Evolutionary conservation across 768 basidiomycete genomes (phyloP).

Genomic region (Lactifluus echinatus): DNA sequence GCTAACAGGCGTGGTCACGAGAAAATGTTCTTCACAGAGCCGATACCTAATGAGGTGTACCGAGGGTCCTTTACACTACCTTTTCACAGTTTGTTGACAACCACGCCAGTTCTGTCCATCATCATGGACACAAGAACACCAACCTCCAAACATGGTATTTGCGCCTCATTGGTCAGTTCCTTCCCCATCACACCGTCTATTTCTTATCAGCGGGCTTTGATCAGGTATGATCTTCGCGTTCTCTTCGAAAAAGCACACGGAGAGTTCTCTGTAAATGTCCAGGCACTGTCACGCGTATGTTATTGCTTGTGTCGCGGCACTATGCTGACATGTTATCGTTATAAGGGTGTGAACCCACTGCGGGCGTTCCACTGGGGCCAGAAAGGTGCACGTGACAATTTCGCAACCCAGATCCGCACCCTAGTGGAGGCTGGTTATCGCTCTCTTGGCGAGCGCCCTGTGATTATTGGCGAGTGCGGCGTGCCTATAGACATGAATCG

Average conservation of each 20-base stretch:
- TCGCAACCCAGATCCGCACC: conserved; percentile 68
- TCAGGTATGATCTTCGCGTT: conserved; percentile 86
- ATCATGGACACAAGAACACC: conserved; percentile 61
- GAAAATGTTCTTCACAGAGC: conserved; percentile 69
- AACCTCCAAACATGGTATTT: conserved; percentile 55
- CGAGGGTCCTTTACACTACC: background rate
- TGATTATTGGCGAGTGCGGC: conserved; percentile 88
- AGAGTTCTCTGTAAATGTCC: conserved; percentile 86
- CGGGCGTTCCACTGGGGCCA: conserved; percentile 87
- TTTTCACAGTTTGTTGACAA: background rate
- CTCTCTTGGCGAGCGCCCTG: conserved; percentile 71
- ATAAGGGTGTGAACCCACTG: conserved; percentile 76
- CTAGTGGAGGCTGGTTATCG: conserved; percentile 62
- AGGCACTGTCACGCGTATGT: conserved; percentile 77
- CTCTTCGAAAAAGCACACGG: conserved; percentile 81
- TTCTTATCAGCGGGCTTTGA: background rate
- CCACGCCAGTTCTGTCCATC: conserved; percentile 61
- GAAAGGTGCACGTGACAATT: conserved; percentile 73
- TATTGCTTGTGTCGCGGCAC: background rate
- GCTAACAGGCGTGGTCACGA: conserved; percentile 31
- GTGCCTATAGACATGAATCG: conserved; percentile 93
- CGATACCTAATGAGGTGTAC: conserved; percentile 89
- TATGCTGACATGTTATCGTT: conserved; percentile 10
- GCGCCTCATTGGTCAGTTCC: conserved; percentile 69
- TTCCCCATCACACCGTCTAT: conserved; percentile 22